These are phyloP conservation scores for Daldinia sp. DNA, from an alignment of 2,329 filamentous ascomycete species.

Conservation along the genomic window DNA sequence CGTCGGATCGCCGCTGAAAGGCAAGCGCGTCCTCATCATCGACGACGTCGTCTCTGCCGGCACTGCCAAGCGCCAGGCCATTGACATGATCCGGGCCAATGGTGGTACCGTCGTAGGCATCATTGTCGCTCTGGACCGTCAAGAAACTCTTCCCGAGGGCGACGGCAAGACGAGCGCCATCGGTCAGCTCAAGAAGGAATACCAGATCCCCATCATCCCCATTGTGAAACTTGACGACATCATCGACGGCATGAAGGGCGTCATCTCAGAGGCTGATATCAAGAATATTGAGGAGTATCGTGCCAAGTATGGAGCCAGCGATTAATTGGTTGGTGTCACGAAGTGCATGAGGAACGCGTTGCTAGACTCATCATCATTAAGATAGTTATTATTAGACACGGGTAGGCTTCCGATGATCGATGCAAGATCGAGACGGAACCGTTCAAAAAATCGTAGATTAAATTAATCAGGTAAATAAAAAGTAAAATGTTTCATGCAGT, in stretches of 20 bases:
- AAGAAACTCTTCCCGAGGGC: constrained; percentile 78
- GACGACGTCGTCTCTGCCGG: constrained; percentile 98
- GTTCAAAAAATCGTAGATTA: constrained; percentile 4
- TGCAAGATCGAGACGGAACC: constrained; percentile 9
- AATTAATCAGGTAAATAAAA: constrained; percentile 8
- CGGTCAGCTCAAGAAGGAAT: constrained; percentile 84
- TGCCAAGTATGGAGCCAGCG: constrained; percentile 67
- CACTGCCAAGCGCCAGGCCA: constrained; percentile 91
- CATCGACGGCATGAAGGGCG: constrained; percentile 70
- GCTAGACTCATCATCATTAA: not conserved
- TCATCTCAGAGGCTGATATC: constrained; percentile 69
- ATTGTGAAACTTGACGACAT: constrained; percentile 89
- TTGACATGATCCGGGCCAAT: constrained; percentile 85
- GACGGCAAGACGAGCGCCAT: constrained; percentile 80
- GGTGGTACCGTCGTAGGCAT: constrained; percentile 88
- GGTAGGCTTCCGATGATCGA: constrained; percentile 6
- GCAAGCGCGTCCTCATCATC: constrained; percentile 86
- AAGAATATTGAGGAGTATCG: constrained; percentile 78
- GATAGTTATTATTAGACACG: constrained; percentile 7
- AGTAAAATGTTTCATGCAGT: constrained; percentile 3
- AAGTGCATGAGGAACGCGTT: not conserved
- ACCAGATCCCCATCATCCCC: constrained; percentile 81
- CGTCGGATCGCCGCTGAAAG: constrained; percentile 84
- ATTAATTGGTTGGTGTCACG: constrained; percentile 49
- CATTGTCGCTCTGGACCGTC: constrained; percentile 85